Evolutionary conservation across 306 rosid genomes (phyloP).

Genomic region (Rubus idaeus): DNA sequence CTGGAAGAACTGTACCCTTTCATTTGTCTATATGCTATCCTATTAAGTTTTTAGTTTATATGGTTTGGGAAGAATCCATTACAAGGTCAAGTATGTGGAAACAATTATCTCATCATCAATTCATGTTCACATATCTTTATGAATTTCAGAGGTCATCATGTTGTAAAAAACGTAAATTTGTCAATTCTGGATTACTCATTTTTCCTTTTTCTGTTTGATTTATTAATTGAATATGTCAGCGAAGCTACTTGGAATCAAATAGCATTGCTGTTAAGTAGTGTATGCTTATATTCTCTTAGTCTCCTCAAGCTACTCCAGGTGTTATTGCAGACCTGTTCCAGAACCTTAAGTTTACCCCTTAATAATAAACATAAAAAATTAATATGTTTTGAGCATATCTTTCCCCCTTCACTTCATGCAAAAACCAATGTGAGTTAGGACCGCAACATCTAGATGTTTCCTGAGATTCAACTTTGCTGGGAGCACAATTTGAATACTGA

Average conservation of each 20-base stretch:
- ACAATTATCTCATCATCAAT: neutral
- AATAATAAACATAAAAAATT: neutral
- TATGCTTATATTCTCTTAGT: neutral
- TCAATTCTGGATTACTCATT: neutral
- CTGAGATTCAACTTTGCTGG: conserved; percentile 2
- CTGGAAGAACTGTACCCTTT: neutral
- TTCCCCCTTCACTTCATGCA: neutral
- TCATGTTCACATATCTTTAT: neutral
- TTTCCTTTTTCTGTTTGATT: neutral
- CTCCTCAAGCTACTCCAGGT: conserved; percentile 1
- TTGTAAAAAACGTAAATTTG: neutral
- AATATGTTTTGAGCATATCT: neutral
- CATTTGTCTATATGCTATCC: neutral
- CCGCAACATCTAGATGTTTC: neutral
- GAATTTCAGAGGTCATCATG: neutral
- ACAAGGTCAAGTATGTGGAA: neutral
- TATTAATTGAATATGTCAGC: neutral
- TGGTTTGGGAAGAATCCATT: conserved; percentile 10
- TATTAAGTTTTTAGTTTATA: neutral
- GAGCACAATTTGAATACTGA: neutral
- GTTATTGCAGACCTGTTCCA: neutral
- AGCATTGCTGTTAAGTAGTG: neutral
- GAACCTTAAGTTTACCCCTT: neutral
- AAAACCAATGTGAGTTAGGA: neutral
- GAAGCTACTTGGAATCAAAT: neutral